Percentiles rank a stretch among this genome's conserved stretches.
phyloP scores from a whole-genome alignment of 1,139 yeast species.

The Geotrichum carabidarum region DNA sequence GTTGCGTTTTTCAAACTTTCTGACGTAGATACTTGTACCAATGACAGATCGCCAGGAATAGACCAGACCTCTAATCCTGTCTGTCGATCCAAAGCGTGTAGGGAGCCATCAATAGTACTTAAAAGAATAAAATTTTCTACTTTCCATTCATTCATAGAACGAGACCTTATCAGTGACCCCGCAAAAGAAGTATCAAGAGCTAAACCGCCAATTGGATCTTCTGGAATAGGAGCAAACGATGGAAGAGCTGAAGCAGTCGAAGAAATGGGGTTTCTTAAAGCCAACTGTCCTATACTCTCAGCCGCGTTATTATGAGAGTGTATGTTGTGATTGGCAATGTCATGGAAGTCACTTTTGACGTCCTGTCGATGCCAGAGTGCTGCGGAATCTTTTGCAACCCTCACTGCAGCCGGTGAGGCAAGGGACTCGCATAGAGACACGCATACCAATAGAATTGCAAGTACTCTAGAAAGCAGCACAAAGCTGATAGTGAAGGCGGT shows the following conservation, averaged over 20 bases:
- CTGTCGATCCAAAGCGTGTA: constrained; percentile 74
- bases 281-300: constrained; percentile 5
- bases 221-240: neutral
- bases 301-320: constrained; percentile 7
- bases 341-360: neutral
- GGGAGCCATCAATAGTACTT: constrained; percentile 82
- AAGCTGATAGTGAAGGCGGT: constrained; percentile 1
- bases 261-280: constrained; percentile 1
- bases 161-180: constrained; percentile 9
- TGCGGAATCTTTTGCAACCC: too few relatives aligned
- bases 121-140: constrained; percentile 61
- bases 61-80: constrained; percentile 81
- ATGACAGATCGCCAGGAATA: constrained; percentile 45
- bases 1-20: constrained; percentile 13
- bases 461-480: neutral
- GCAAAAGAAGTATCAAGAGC: constrained; percentile 9
- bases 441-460: neutral
- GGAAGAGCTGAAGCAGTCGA: neutral
- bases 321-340: constrained; percentile 3
- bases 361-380: neutral
- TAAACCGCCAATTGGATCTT: neutral
- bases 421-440: neutral
- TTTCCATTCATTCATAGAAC: constrained; percentile 48
- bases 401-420: neutral
- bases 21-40: constrained; percentile 30